A percentile compares a stretch with the other conserved stretches of the same genome.
phyloP scores from a whole-genome alignment of 2,329 filamentous ascomycete species.

The Coniochaeta hoffmannii region DNA sequence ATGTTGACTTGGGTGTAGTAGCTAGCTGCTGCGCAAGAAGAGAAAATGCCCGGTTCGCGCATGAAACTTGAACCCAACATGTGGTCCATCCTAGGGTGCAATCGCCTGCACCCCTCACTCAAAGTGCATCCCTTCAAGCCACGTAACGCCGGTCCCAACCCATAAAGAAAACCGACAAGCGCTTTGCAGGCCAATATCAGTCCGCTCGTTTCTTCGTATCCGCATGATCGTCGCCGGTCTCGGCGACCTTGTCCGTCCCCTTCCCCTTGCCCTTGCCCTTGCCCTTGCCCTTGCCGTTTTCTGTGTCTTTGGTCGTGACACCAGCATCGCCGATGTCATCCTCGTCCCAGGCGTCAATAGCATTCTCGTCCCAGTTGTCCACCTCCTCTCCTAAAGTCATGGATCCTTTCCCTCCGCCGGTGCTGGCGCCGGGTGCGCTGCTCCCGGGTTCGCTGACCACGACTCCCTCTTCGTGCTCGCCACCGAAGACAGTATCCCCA shows the following conservation, averaged over 20 bases:
- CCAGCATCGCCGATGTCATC: slow-evolving; percentile 29
- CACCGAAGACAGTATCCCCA: slow-evolving; percentile 42
- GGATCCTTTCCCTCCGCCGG: slow-evolving; percentile 17
- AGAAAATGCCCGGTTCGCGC: too few relatives aligned
- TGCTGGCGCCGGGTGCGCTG: slow-evolving; percentile 1
- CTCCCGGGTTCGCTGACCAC: slow-evolving; percentile 21
- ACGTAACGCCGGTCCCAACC: too few relatives aligned
- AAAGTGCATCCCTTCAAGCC: too few relatives aligned
- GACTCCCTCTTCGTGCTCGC: slow-evolving; percentile 59
- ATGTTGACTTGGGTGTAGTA: too few relatives aligned
- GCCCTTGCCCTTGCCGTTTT: slow-evolving; percentile 5
- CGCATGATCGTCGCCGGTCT: slow-evolving; percentile 7
- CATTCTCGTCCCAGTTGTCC: slow-evolving; percentile 92
- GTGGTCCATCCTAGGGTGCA: too few relatives aligned
- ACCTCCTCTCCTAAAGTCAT: slow-evolving; percentile 68
- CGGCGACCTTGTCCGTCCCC: slow-evolving; percentile 1
- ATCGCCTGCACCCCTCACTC: too few relatives aligned
- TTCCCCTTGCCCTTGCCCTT: slow-evolving; percentile 8
- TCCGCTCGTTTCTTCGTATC: slow-evolving; percentile 21
- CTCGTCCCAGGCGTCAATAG: slow-evolving; percentile 50
- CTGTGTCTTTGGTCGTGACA: slow-evolving; percentile 1
- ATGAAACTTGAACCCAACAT: too few relatives aligned
- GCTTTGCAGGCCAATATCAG: too few relatives aligned
- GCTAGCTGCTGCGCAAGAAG: too few relatives aligned
- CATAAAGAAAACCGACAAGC: too few relatives aligned